Base-by-base conservation (phyloP, 2,329 filamentous ascomycete genomes). In the Cyphellophora europaea region DNA sequence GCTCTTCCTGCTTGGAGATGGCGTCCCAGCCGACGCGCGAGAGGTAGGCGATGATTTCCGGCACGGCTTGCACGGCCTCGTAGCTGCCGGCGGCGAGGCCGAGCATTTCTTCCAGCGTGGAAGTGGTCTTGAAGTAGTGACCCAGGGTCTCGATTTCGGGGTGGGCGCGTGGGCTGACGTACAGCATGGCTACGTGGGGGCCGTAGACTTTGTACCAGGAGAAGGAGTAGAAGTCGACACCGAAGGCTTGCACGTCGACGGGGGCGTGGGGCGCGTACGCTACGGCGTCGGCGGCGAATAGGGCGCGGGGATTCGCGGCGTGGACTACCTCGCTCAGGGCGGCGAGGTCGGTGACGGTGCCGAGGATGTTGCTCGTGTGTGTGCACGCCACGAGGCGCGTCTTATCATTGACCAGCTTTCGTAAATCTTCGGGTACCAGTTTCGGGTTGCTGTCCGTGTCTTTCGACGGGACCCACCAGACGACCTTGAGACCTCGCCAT, bases 121-220 rank as follows among this genome's bases (percentile, higher is more conserved):
- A 57, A 3, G 50, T 49, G 6, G 60, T 54, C 48, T 82, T 83
- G 65, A 86, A 86, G 59, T 71, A 83, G 51, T 85, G 80, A 1
- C 72, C 71, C 0, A 78, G 55, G 0, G 74, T 72, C 4, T 58
- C 58, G 36, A 86, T 62, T 31, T 67, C 55, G 11, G 67, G 50
- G 40, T 80, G 74, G 0, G 74, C 76, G 0, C 56, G 50, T 4
- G 63, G 62, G 15, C 73, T 73, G 4, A 72, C 79, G 51, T 85
- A 89, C 1, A 89, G 61, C 43, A 79, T 71, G 0, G 81, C 69
- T 2, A 87, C 66, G 47, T 88, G 83, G 1, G 83, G 82, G 0
- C 82, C 83, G 51, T 82, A 88, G 2, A 87, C 74, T 54, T 89
- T 89, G 59, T 88, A 88, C 82, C 82, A 88, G 1, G 71, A 78